Conservation (phyloP, 148 eudicot species). For the Arbutus unedo region DNA sequence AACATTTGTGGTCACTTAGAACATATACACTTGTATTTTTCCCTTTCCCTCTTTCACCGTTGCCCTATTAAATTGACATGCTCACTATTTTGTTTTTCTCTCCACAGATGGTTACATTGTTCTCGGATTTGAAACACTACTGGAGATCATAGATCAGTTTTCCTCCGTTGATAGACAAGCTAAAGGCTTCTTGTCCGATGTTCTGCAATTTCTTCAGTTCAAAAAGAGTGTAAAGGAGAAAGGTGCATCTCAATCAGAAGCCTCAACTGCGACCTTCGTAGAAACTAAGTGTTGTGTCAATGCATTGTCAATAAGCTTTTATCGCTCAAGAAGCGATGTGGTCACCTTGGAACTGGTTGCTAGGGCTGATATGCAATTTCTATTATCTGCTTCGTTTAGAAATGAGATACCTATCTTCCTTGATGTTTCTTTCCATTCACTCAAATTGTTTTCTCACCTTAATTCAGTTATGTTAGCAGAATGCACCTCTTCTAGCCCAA, state of each 20-base stretch:
- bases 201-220: conserved; percentile 49
- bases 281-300: conserved; percentile 46
- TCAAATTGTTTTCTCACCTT: conserved; percentile 46
- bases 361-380: conserved; percentile 53
- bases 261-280: conserved; percentile 24
- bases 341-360: conserved; percentile 37
- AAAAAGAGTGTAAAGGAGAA: conserved; percentile 38
- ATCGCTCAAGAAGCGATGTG: conserved; percentile 29
- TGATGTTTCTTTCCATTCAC: conserved; percentile 44
- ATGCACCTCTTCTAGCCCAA: conserved; percentile 38
- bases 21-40: background rate
- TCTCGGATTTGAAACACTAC: conserved; percentile 49
- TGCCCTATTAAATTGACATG: background rate
- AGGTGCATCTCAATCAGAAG: conserved; percentile 26
- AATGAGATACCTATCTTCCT: conserved; percentile 38
- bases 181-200: conserved; percentile 50
- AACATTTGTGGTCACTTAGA: background rate
- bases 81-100: conserved; percentile 2
- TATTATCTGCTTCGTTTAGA: conserved; percentile 46
- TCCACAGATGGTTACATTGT: conserved; percentile 41
- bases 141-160: conserved; percentile 54
- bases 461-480: conserved; percentile 50
- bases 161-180: conserved; percentile 51
- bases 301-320: conserved; percentile 44
- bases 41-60: background rate